A percentile compares a stretch with the other conserved stretches of the same genome.
These are phyloP conservation scores for Colletotrichum destructivum DNA, from an alignment of 2,329 filamentous ascomycete species.

Conservation along the genomic window DNA sequence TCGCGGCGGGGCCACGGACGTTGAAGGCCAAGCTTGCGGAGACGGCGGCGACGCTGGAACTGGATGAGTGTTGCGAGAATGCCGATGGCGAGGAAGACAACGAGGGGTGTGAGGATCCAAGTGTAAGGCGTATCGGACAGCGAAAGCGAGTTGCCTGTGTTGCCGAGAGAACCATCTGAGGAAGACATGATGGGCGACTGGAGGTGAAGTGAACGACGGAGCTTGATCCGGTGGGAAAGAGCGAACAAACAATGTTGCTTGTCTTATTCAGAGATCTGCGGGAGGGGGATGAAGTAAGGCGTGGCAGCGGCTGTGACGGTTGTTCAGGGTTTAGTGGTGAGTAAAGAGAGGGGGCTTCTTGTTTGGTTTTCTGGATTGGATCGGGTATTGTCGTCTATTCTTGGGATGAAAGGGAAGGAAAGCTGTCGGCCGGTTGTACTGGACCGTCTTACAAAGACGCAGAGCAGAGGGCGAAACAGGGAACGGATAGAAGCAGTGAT, in stretches of 20 bases:
- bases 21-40: constrained; percentile 42
- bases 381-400: constrained; percentile 17
- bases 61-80: constrained; percentile 59
- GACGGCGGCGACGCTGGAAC: constrained; percentile 56
- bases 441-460: constrained; percentile 26
- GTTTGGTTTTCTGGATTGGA: constrained; percentile 17
- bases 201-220: neutral
- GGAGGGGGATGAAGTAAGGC: constrained; percentile 20
- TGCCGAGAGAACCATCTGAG: constrained; percentile 22
- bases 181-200: constrained; percentile 30
- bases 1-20: constrained; percentile 45
- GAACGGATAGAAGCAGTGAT: constrained; percentile 25
- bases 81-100: constrained; percentile 59
- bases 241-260: neutral
- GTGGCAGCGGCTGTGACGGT: constrained; percentile 12
- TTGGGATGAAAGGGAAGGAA: constrained; percentile 21
- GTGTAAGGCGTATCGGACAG: constrained; percentile 67
- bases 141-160: constrained; percentile 20
- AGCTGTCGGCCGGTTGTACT: constrained; percentile 12
- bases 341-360: constrained; percentile 10
- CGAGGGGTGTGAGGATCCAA: constrained; percentile 68
- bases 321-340: constrained; percentile 5
- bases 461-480: constrained; percentile 35
- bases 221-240: neutral
- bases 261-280: constrained; percentile 12